phyloP scores from a whole-genome alignment of 345 rosid genomes.

The Hibiscus mutabilis region DNA sequence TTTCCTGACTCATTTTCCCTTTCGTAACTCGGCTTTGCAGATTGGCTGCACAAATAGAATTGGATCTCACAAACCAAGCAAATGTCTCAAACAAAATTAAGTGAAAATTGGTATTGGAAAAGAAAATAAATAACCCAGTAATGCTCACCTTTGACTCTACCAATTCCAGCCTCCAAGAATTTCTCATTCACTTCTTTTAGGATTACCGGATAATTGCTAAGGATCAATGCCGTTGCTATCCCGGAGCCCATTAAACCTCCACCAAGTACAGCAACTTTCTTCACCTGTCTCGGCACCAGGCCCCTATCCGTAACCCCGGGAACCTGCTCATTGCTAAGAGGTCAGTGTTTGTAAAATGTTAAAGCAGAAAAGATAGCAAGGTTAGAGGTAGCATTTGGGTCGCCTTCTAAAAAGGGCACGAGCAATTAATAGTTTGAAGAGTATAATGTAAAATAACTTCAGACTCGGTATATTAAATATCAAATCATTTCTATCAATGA shows the following conservation, averaged over 20 bases:
- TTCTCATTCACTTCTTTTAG: conserved; percentile 88
- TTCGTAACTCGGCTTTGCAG: conserved; percentile 85
- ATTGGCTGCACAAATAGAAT: conserved; percentile 50
- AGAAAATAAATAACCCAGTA: background rate
- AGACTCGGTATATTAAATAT: background rate
- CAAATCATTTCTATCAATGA: background rate
- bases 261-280: conserved; percentile 82
- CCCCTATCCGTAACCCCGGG: conserved; percentile 86
- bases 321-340: conserved; percentile 39
- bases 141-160: conserved; percentile 66
- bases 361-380: background rate
- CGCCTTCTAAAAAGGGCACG: background rate
- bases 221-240: conserved; percentile 85
- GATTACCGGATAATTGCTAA: conserved; percentile 71
- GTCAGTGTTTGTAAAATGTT: background rate
- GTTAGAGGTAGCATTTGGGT: background rate
- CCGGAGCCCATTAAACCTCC: conserved; percentile 99
- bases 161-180: conserved; percentile 80
- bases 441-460: background rate
- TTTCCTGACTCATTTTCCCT: conserved; percentile 69
- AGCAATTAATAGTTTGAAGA: background rate
- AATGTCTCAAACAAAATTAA: conserved; percentile 9
- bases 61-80: conserved; percentile 10
- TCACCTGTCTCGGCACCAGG: conserved; percentile 59
- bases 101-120: background rate